Conservation (phyloP, 192 early-diverging fungal genomes). For the Backusella australiensis region DNA sequence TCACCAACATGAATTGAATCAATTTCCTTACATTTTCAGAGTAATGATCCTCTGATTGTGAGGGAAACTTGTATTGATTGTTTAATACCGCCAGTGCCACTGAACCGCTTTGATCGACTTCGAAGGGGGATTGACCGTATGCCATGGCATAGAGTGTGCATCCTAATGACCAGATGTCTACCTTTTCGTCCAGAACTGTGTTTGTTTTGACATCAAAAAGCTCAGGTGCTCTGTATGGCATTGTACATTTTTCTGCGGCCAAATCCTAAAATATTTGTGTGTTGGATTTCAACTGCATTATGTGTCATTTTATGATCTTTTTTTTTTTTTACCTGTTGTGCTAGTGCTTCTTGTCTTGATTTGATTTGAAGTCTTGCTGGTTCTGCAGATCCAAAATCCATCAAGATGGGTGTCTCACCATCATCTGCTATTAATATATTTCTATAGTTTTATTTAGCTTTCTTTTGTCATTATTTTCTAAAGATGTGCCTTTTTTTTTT, state of each 20-base stretch:
- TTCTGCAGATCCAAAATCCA: constrained; percentile 74
- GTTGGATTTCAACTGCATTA: too few species aligned
- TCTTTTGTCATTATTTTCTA: not conserved
- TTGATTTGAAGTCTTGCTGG: constrained; percentile 52
- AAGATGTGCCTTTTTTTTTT: not conserved
- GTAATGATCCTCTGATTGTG: constrained; percentile 39
- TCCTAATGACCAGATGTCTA: constrained; percentile 75
- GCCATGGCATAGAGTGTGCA: constrained; percentile 73
- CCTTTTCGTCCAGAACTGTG: constrained; percentile 57
- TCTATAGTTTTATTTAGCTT: constrained; percentile 4
- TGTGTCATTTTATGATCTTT: not conserved
- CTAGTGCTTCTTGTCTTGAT: constrained; percentile 55
- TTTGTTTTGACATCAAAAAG: constrained; percentile 75
- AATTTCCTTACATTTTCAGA: constrained; percentile 52
- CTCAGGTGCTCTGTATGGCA: constrained; percentile 77
- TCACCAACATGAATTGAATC: constrained; percentile 58
- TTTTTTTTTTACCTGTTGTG: constrained; percentile 40
- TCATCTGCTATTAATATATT: constrained; percentile 70
- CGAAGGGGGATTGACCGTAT: constrained; percentile 68
- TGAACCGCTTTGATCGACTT: constrained; percentile 63
- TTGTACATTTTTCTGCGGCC: constrained; percentile 65
- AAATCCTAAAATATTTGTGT: constrained; percentile 39
- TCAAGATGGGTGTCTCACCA: constrained; percentile 59
- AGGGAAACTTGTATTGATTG: constrained; percentile 55
- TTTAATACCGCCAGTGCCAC: constrained; percentile 71